A percentile compares a stretch with the other conserved stretches of the same genome.
Evolutionary conservation across 2,329 filamentous ascomycete genomes (phyloP).

Genomic region (Periglandula ipomoeae): DNA sequence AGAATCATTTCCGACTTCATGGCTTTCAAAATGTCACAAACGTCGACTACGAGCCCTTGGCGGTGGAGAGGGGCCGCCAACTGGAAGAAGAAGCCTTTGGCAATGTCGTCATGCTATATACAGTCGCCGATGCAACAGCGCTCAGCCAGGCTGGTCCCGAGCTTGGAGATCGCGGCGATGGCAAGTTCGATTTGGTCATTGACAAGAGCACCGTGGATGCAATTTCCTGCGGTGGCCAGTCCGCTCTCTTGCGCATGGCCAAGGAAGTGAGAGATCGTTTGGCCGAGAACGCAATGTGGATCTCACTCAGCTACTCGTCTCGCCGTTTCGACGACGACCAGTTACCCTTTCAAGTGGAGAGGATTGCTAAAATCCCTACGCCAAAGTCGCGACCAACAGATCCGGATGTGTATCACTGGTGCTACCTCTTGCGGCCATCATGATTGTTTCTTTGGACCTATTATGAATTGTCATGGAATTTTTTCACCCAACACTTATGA

Average conservation of each 20-base stretch:
- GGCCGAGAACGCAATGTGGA: slow-evolving; percentile 30
- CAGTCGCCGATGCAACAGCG: slow-evolving; percentile 35
- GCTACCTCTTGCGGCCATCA: background rate
- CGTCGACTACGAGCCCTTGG: slow-evolving; percentile 40
- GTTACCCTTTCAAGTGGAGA: slow-evolving; percentile 32
- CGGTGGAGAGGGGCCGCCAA: slow-evolving; percentile 31
- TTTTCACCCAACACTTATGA: background rate
- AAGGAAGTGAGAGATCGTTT: slow-evolving; percentile 25
- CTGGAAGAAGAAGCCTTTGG: slow-evolving; percentile 33
- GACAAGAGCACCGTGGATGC: slow-evolving; percentile 43
- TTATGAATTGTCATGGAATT: background rate
- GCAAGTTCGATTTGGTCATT: slow-evolving; percentile 32
- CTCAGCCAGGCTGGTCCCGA: slow-evolving; percentile 14
- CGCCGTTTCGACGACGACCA: slow-evolving; percentile 27
- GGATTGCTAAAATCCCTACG: slow-evolving; percentile 32
- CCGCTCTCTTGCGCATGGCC: slow-evolving; percentile 29
- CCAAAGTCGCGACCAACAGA: slow-evolving; percentile 15
- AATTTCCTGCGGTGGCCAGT: slow-evolving; percentile 34
- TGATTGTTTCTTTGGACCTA: background rate
- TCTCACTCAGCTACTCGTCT: slow-evolving; percentile 39
- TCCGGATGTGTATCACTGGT: background rate
- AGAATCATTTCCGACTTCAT: slow-evolving; percentile 33
- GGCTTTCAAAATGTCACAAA: slow-evolving; percentile 37
- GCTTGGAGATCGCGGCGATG: background rate
- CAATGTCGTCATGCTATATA: slow-evolving; percentile 33